These are phyloP conservation scores for Sugiyamaella novakii DNA, from an alignment of 1,139 yeast species.

Conservation along the genomic window DNA sequence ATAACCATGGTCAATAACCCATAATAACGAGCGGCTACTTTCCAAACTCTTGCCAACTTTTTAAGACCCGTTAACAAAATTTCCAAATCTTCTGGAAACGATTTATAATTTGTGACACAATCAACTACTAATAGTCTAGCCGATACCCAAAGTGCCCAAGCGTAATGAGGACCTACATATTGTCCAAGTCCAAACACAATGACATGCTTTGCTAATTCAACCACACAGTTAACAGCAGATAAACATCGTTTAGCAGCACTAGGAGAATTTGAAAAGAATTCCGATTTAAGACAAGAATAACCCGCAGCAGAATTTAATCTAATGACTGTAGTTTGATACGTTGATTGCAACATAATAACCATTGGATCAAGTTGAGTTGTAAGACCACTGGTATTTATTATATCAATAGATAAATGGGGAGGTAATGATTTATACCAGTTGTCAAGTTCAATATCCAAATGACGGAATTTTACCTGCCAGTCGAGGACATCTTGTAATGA, in stretches of 20 bases:
- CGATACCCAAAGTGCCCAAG: conserved; percentile 44
- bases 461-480: conserved; percentile 32
- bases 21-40: conserved; percentile 39
- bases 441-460: conserved; percentile 29
- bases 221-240: conserved; percentile 34
- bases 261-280: conserved; percentile 37
- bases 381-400: conserved; percentile 6
- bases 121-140: conserved; percentile 44
- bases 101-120: conserved; percentile 34
- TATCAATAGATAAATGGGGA: conserved; percentile 20
- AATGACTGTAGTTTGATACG: conserved; percentile 40
- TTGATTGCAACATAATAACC: conserved; percentile 35
- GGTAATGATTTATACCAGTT: conserved; percentile 33
- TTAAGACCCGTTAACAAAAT: conserved; percentile 35
- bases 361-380: conserved; percentile 23
- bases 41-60: conserved; percentile 39
- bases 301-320: conserved; percentile 42
- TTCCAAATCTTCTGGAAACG: conserved; percentile 34
- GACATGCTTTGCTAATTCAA: conserved; percentile 32
- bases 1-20: conserved; percentile 39
- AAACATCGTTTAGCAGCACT: conserved; percentile 39
- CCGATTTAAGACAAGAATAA: conserved; percentile 41
- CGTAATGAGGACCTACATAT: conserved; percentile 43
- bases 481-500: conserved; percentile 28
- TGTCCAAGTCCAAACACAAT: conserved; percentile 32